Evolutionary conservation across 805 yeast species (phyloP).

Genomic region (Schwanniomyces yamadae): DNA sequence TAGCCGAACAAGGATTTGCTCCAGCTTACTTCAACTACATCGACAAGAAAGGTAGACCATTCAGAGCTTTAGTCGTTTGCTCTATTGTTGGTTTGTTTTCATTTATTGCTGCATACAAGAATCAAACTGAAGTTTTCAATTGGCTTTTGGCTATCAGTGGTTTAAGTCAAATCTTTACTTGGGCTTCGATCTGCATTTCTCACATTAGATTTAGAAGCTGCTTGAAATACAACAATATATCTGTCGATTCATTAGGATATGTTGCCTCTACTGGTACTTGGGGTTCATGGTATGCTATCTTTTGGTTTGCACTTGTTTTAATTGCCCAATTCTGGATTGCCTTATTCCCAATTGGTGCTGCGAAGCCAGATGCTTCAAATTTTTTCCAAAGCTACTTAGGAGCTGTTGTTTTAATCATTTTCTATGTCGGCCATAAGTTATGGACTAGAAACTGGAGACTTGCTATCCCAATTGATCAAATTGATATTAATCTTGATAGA

Average conservation of each 20-base stretch:
- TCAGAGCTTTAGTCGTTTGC: constrained; percentile 34
- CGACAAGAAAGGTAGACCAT: constrained; percentile 42
- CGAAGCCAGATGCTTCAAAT: constrained; percentile 23
- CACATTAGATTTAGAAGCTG: constrained; percentile 42
- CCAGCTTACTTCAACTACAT: constrained; percentile 39
- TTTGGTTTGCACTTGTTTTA: constrained; percentile 32
- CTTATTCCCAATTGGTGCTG: constrained; percentile 35
- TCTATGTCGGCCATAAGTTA: constrained; percentile 34
- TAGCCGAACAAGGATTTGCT: constrained; percentile 43
- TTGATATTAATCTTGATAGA: constrained; percentile 30
- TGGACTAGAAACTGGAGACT: constrained; percentile 31
- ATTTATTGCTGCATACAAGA: constrained; percentile 41
- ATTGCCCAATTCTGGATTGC: constrained; percentile 47
- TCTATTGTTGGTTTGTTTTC: constrained; percentile 37
- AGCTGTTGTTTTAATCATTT: constrained; percentile 29
- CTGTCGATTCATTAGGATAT: constrained; percentile 30
- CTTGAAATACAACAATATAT: constrained; percentile 29
- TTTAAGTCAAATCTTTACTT: constrained; percentile 41
- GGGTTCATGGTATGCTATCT: constrained; percentile 38
- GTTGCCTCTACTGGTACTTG: constrained; percentile 39
- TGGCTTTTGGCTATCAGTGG: constrained; percentile 46
- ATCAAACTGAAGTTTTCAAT: constrained; percentile 39
- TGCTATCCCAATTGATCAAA: constrained; percentile 24
- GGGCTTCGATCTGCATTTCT: constrained; percentile 41
- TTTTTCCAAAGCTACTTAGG: constrained; percentile 37